These are phyloP conservation scores for Populus tomentosa DNA, from an alignment of 441 rosid species.

Conservation along the genomic window DNA sequence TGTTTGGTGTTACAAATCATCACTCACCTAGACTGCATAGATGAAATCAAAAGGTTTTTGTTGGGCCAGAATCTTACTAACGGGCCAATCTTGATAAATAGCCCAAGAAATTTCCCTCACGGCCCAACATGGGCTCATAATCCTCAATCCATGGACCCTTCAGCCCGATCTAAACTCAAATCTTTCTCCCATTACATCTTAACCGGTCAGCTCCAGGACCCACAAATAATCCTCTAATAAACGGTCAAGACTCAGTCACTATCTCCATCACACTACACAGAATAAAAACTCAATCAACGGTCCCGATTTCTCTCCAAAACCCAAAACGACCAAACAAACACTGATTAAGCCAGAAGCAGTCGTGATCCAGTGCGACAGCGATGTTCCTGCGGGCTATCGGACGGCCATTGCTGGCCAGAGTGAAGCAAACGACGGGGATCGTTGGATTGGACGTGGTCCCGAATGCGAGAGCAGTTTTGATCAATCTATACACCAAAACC, in stretches of 20 bases:
- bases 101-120: not conserved
- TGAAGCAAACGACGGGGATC: constrained; percentile 88
- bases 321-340: not conserved
- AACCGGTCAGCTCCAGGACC: not conserved
- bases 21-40: not conserved
- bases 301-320: not conserved
- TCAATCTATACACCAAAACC: constrained; percentile 71
- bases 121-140: not conserved
- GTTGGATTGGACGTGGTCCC: constrained; percentile 89
- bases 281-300: not conserved
- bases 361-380: constrained; percentile 10
- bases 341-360: not conserved
- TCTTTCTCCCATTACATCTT: not conserved
- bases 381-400: constrained; percentile 78
- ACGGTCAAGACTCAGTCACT: not conserved
- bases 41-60: not conserved
- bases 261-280: not conserved
- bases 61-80: no score
- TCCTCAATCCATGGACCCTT: not conserved
- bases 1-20: not conserved
- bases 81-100: no score
- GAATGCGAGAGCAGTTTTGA: constrained; percentile 74
- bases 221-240: not conserved
- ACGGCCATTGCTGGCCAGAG: constrained; percentile 82
- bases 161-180: not conserved